Base-by-base conservation (phyloP, 139 green algal genomes). In the Tetradesmus lagerheimii region DNA sequence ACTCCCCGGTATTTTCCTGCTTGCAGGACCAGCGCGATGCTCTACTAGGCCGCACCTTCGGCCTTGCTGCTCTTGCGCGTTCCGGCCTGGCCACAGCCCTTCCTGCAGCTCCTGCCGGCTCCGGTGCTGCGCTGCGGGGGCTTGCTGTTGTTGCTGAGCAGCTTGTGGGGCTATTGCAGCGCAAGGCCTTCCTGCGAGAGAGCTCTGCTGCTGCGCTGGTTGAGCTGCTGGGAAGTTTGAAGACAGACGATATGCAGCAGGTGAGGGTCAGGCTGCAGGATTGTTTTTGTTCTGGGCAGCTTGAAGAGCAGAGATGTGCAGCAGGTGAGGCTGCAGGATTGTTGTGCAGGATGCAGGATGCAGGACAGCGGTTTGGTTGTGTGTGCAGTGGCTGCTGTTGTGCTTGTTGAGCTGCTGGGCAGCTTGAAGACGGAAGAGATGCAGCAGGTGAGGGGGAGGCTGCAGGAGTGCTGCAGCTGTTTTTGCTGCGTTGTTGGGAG, bases 161-260 rank as follows among this genome's bases (percentile, higher is more conserved):
- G 90, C 85, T 96, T 41, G 62, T 25, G n/a, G 88, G 20, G 1
- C 86, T 96, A 34, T 90, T 85, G 3, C 47, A 66, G 37, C 94
- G 93, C n/a, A 97, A 97, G 87, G 86, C 83, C 0, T 98, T 97
- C 76, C 91, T 98, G 80, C 88, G 94, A 3, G 96, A 98, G 89
- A 92, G 66, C 16, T 88, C 93, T 25, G 90, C 90, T 43, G 93
- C 93, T 41, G 91, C 93, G 57, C 57, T 67, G 14, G 57, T 67
- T 67, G 57, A 67, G 57, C 57, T 67, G 57, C 57, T 67, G 57
- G 20, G 57, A 20, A 2, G 6, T 16, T 67, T 67, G 57, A 67
- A n/a, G 57, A n/a, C 23, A 31, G 57, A 67, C 5, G 57, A 67
- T 18, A 31, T 67, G 57, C 57, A 67, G 57, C 57, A n/a, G 57